Evolutionary conservation across 2,329 filamentous ascomycete species (phyloP), one percentile per base, ranked within the genome.

Genomic region (Erysiphe neolycopersici): DNA sequence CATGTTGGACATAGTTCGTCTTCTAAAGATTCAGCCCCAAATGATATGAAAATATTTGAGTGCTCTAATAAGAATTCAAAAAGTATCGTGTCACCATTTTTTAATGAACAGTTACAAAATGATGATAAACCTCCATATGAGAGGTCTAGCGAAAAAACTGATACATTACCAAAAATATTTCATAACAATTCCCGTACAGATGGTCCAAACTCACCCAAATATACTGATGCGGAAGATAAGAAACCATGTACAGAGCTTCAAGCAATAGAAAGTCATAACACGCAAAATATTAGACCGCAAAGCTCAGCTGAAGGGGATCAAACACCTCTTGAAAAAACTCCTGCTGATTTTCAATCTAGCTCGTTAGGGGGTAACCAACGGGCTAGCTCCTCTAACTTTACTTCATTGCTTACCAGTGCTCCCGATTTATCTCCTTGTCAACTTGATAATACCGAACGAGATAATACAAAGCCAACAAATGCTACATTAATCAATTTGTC

Each of bases 351-450:
- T 16, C 46, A 48, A 19, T 46, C 47, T n/a, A 46, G 43, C 16
- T 47, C 48, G 13, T 48, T 48, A 19, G 48, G 51, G 39, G 41
- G 40, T 35, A 46, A 49, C 26, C 50, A 51, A 22, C 51, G 53
- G 38, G 3, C 22, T 26, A 47, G 47, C n/a, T 53, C 52, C 16
- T 46, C 52, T 31, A 53, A 51, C 39, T 47, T 54, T 32, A 49
- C 53, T 18, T 58, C 54, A 3, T 55, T 55, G 3, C 50, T 57
- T 18, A 43, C 49, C 14, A 48, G 46, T 5, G 48, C 52, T 37
- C 55, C 55, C 9, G 41, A 54, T 11, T 43, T 58, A 9, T 54
- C 53, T 31, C 54, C 56, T 29, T 46, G 44, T 6, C 46, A 49
- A 13, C 52, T 53, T 19, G 41, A 45, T 17, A 44, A 43, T 37